Percentiles rank a stretch among this genome's conserved stretches.
phyloP scores from a whole-genome alignment of 1,139 yeast species.

The Geotrichum aggregatum region DNA sequence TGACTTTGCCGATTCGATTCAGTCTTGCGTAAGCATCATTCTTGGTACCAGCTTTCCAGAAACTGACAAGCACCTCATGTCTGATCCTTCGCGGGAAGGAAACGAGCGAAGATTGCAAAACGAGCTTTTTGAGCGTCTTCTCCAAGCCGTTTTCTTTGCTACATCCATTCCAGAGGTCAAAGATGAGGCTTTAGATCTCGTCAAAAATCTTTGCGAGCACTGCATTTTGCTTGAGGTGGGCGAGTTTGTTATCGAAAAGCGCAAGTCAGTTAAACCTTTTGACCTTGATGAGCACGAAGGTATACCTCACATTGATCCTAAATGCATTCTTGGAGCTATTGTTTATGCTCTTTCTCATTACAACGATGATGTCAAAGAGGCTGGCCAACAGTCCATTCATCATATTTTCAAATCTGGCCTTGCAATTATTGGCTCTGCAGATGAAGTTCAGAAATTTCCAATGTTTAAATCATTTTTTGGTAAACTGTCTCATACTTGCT shows the following conservation, averaged over 20 bases:
- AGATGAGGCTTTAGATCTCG: slow-evolving; percentile 59
- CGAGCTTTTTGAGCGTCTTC: slow-evolving; percentile 49
- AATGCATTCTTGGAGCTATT: slow-evolving; percentile 67
- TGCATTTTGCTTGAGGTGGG: slow-evolving; percentile 73
- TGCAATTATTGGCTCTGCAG: slow-evolving; percentile 61
- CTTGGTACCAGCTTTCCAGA: slow-evolving; percentile 47
- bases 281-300: slow-evolving; percentile 80
- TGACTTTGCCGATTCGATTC: slow-evolving; percentile 47
- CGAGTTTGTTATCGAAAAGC: slow-evolving; percentile 64
- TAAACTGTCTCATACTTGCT: slow-evolving; percentile 84
- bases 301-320: slow-evolving; percentile 61
- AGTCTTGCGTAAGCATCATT: slow-evolving; percentile 48
- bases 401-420: slow-evolving; percentile 59
- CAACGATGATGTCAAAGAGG: slow-evolving; percentile 61
- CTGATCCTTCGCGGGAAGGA: slow-evolving; percentile 40
- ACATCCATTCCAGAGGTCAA: slow-evolving; percentile 71
- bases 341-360: slow-evolving; percentile 78
- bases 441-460: slow-evolving; percentile 66
- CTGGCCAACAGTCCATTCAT: slow-evolving; percentile 66
- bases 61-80: slow-evolving; percentile 30
- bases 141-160: slow-evolving; percentile 70
- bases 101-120: slow-evolving; percentile 57
- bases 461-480: slow-evolving; percentile 73
- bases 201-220: slow-evolving; percentile 71
- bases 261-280: slow-evolving; percentile 67